Evolutionary conservation across 2,329 filamentous ascomycete species (phyloP), one percentile per base, ranked within the genome.

Genomic region (Furcasterigmium sp.): DNA sequence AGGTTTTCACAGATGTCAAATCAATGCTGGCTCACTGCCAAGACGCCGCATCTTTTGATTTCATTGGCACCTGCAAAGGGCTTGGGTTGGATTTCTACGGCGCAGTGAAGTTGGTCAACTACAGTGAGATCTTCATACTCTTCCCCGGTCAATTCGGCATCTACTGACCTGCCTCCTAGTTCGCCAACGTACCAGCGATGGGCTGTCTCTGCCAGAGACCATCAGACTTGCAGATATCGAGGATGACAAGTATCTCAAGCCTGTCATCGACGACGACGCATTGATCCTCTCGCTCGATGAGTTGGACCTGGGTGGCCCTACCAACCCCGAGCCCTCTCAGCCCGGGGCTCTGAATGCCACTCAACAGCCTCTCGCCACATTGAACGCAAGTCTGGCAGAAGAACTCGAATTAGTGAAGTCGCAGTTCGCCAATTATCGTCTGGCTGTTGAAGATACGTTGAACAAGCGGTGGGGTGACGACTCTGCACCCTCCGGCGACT

Each of bases 271-370:
- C 46, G 89, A 96, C 52, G 93, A 98, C 60, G 87, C 91, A 4
- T 70, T 97, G 42, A 79, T 98, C 25, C 90, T 94, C 59, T 87
- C 80, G 44, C 72, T 98, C 17, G 91, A 95, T 50, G 93, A 96
- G 49, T 70, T 95, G 11, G 60, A 62, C 15, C 72, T 75, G 9
- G 66, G 71, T 29, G 63, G 71, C 21, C 63, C 65, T 11, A 54
- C 64, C 14, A 61, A n/a, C n/a, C 23, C 55, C 3, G 51, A 38
- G 10, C 37, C 48, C 43, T 11, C 54, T 3, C 51, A 37, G 9
- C 37, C 50, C 14, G 50, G 47, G 9, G 42, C 46, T 6, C 32
- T 53, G 53, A 40, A 50, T 46, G 35, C 40, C 45, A 36, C 54
- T 43, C 53, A 59, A 17, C 62, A 70, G 17, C 64, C 64, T 17